These are phyloP conservation scores for Phaffia rhodozyma DNA, from an alignment of 1,284 basidiomycete genomes.

Conservation along the genomic window DNA sequence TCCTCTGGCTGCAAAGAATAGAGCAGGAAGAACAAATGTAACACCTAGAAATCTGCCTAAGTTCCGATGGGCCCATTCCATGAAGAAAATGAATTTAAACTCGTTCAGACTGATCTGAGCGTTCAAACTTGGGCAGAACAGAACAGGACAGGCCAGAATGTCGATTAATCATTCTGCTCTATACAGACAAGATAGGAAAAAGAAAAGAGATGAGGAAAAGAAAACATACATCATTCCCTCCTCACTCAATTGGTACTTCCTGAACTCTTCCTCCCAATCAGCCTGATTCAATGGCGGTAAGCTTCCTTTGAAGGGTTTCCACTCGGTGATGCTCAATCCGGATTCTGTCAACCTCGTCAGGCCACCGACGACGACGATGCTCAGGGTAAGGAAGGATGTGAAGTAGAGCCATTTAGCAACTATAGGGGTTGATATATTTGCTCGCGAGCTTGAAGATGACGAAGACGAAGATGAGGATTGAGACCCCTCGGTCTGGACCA, in stretches of 20 bases:
- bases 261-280: conserved; percentile 83
- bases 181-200: background rate
- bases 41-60: conserved; percentile 81
- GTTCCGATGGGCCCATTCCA: conserved; percentile 96
- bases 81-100: conserved; percentile 95
- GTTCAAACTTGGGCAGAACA: conserved; percentile 56
- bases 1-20: conserved; percentile 62
- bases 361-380: conserved; percentile 89
- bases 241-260: conserved; percentile 89
- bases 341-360: conserved; percentile 95
- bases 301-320: conserved; percentile 85
- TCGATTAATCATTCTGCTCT: background rate
- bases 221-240: conserved; percentile 79
- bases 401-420: conserved; percentile 15
- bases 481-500: background rate
- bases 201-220: background rate
- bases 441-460: background rate
- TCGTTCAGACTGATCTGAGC: conserved; percentile 72
- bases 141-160: background rate
- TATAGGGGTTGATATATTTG: conserved; percentile 4
- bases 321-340: conserved; percentile 95
- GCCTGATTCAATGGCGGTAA: conserved; percentile 63
- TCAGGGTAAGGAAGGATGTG: conserved; percentile 52
- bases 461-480: background rate
- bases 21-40: conserved; percentile 63